These are phyloP conservation scores for Candida pseudoglaebosa DNA, from an alignment of 805 yeast genomes.

Conservation along the genomic window DNA sequence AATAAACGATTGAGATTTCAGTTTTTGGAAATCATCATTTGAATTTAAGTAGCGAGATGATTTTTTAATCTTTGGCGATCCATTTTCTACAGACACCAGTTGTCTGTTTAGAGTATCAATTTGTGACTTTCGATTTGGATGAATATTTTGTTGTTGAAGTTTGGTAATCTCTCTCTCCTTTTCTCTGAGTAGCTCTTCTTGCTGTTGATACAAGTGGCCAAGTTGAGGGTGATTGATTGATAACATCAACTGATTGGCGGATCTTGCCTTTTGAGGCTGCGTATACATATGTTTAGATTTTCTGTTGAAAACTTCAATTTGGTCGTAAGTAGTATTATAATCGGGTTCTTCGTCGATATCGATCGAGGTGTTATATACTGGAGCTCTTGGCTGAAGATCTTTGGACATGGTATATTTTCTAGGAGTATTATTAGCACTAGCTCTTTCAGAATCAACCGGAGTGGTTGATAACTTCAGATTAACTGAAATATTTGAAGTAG, in stretches of 20 bases:
- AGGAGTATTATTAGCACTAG: conserved; percentile 11
- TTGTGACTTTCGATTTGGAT: conserved; percentile 19
- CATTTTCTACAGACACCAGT: not conserved
- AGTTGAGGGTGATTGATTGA: conserved; percentile 16
- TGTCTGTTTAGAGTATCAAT: not conserved
- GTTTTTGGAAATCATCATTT: not conserved
- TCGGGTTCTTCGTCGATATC: conserved; percentile 16
- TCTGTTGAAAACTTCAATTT: not conserved
- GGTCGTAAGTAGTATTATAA: conserved; percentile 21
- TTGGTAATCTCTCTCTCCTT: conserved; percentile 28
- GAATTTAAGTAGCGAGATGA: not conserved
- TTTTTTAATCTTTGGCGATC: no score
- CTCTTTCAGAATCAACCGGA: not conserved
- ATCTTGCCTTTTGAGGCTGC: conserved; percentile 10
- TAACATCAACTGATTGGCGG: conserved; percentile 15
- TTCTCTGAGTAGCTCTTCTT: conserved; percentile 16
- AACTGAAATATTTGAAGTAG: conserved; percentile 2
- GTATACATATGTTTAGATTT: conserved; percentile 4
- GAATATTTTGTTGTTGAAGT: conserved; percentile 29
- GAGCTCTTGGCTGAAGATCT: conserved; percentile 11
- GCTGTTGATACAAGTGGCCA: conserved; percentile 13
- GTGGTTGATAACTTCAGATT: conserved; percentile 4
- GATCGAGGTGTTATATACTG: conserved; percentile 13
- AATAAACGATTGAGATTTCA: conserved; percentile 16
- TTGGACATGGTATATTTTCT: conserved; percentile 7